A percentile compares a stretch with the other conserved stretches of the same genome.
Evolutionary conservation across 2,329 filamentous ascomycete genomes (phyloP).

Genomic region (Aspergillus bombycis): DNA sequence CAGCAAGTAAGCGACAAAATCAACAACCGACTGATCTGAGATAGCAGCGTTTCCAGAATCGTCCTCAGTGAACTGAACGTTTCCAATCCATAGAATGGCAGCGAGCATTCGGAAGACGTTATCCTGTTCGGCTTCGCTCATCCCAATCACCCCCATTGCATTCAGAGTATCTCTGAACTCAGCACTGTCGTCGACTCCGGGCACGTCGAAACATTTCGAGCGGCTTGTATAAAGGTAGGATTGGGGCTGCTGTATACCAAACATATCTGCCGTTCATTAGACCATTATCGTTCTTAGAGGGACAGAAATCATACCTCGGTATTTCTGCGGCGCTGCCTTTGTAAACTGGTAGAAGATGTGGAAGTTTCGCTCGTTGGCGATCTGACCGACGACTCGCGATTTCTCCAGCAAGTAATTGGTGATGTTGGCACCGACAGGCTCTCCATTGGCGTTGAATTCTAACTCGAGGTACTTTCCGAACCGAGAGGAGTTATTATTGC

Average conservation of each 20-base stretch:
- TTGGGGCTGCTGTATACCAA: slow-evolving; percentile 87
- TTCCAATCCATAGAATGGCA: slow-evolving; percentile 90
- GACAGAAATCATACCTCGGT: slow-evolving; percentile 59
- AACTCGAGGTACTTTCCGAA: slow-evolving; percentile 99
- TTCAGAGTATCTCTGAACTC: slow-evolving; percentile 90
- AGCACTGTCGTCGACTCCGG: slow-evolving; percentile 86
- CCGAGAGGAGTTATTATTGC: slow-evolving; percentile 98
- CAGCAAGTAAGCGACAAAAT: slow-evolving; percentile 91
- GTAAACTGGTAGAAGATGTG: slow-evolving; percentile 99
- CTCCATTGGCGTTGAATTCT: slow-evolving; percentile 88
- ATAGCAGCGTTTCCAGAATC: slow-evolving; percentile 87
- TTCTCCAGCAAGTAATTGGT: slow-evolving; percentile 98
- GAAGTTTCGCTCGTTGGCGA: slow-evolving; percentile 93
- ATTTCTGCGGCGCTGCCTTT: slow-evolving; percentile 85
- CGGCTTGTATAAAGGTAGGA: slow-evolving; percentile 92
- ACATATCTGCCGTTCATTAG: slow-evolving; percentile 61
- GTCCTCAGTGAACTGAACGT: slow-evolving; percentile 87
- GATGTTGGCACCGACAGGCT: slow-evolving; percentile 94
- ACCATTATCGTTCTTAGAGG: slow-evolving; percentile 7
- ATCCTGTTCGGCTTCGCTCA: slow-evolving; percentile 86
- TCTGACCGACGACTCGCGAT: slow-evolving; percentile 91
- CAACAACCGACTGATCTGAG: slow-evolving; percentile 84
- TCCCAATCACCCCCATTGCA: slow-evolving; percentile 92
- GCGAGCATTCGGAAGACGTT: slow-evolving; percentile 95
- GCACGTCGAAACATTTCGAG: slow-evolving; percentile 93